phyloP scores from a whole-genome alignment of 2,329 filamentous ascomycete genomes.

The Pseudogymnoascus pannorum region DNA sequence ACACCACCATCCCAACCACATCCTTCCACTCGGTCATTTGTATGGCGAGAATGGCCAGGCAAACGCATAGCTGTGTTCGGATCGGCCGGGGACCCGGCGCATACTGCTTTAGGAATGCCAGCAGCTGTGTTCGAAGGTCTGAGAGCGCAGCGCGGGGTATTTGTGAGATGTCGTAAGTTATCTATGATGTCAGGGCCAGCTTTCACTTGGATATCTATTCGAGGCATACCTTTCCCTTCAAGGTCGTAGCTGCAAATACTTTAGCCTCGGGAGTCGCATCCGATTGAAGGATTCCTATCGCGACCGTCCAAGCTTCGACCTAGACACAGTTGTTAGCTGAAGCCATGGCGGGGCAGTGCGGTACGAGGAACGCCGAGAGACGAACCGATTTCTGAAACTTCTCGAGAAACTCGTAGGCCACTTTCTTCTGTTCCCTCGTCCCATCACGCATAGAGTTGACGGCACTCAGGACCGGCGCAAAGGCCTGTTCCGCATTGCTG shows the following conservation, averaged over 20 bases:
- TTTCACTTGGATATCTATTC: neutral
- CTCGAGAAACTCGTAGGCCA: slow-evolving; percentile 85
- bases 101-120: slow-evolving; percentile 74
- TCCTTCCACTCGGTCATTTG: slow-evolving; percentile 96
- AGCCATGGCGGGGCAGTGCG: slow-evolving; percentile 21
- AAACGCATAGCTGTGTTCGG: slow-evolving; percentile 88
- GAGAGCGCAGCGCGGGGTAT: slow-evolving; percentile 68
- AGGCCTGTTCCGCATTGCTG: slow-evolving; percentile 60
- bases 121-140: slow-evolving; percentile 73
- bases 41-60: slow-evolving; percentile 87
- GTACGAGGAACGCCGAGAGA: slow-evolving; percentile 23
- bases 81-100: slow-evolving; percentile 76
- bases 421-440: slow-evolving; percentile 74
- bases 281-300: slow-evolving; percentile 79
- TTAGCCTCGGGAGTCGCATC: slow-evolving; percentile 76
- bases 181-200: slow-evolving; percentile 48
- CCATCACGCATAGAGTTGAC: slow-evolving; percentile 87
- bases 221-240: slow-evolving; percentile 84
- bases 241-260: slow-evolving; percentile 89
- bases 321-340: slow-evolving; percentile 32
- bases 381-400: slow-evolving; percentile 96
- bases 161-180: slow-evolving; percentile 92
- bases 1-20: slow-evolving; percentile 74
- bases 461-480: slow-evolving; percentile 79
- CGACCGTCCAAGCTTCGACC: slow-evolving; percentile 86